A percentile compares a stretch with the other conserved stretches of the same genome.
These are phyloP conservation scores for Euphrasia confusa DNA, from an alignment of 257 asterid genomes.

Conservation along the genomic window DNA sequence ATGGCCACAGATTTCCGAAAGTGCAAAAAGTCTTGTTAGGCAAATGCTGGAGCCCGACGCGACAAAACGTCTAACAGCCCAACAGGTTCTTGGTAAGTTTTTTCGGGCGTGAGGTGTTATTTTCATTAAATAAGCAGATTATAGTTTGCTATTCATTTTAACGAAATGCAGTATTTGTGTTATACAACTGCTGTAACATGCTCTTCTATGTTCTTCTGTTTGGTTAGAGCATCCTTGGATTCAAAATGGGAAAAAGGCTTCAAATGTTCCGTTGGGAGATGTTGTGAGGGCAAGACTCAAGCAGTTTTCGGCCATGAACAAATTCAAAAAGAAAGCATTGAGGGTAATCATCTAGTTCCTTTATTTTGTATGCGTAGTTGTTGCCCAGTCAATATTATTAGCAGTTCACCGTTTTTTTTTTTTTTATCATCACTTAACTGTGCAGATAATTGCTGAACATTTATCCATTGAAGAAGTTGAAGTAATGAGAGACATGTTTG, in stretches of 20 bases:
- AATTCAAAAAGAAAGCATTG: constrained; percentile 84
- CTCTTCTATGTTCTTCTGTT: constrained; percentile 18
- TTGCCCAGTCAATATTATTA: not conserved
- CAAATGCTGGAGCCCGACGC: constrained; percentile 94
- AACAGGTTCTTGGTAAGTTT: constrained; percentile 86
- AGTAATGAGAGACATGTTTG: constrained; percentile 91
- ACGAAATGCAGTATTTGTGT: constrained; percentile 6
- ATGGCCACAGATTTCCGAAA: constrained; percentile 90
- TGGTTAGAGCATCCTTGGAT: constrained; percentile 84
- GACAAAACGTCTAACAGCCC: constrained; percentile 85
- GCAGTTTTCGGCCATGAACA: constrained; percentile 85
- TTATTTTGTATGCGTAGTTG: not conserved
- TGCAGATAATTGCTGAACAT: constrained; percentile 89
- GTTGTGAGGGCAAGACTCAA: constrained; percentile 78
- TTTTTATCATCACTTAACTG: constrained; percentile 19
- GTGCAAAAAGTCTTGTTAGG: constrained; percentile 78
- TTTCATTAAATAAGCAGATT: not conserved
- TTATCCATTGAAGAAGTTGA: constrained; percentile 84
- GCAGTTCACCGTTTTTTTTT: constrained; percentile 7
- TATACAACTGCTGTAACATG: constrained; percentile 22
- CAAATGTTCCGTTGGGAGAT: constrained; percentile 90
- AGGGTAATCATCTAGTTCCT: constrained; percentile 46
- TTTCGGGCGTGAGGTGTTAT: no score
- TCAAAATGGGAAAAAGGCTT: constrained; percentile 78
- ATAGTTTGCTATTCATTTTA: not conserved